Percentiles rank a stretch among this genome's conserved stretches.
Conservation (phyloP, 495 filamentous ascomycete genomes). For the Penicillium herquei region DNA sequence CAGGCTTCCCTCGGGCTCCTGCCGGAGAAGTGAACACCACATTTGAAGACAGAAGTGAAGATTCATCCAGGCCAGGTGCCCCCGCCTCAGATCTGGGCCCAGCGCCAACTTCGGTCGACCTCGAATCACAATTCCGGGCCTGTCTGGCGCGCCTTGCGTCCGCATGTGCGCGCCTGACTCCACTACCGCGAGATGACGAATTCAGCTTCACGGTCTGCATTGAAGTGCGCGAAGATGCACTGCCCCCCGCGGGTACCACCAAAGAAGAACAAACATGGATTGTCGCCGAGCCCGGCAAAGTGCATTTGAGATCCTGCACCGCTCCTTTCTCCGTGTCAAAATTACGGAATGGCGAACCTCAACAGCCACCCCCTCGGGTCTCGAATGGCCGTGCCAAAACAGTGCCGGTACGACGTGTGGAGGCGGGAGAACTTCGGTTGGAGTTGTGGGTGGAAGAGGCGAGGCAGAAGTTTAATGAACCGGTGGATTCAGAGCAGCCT, state of each 20-base stretch:
- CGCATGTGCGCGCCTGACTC: constrained; percentile 57
- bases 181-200: constrained; percentile 62
- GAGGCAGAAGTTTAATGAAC: constrained; percentile 53
- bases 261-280: constrained; percentile 53
- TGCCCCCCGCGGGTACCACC: constrained; percentile 70
- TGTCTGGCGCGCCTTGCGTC: constrained; percentile 50
- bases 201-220: constrained; percentile 87
- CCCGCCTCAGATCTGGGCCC: constrained; percentile 33
- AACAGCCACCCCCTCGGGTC: constrained; percentile 37
- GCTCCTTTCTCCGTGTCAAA: constrained; percentile 48
- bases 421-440: constrained; percentile 52
- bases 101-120: constrained; percentile 49
- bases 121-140: constrained; percentile 72
- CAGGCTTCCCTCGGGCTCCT: constrained; percentile 66
- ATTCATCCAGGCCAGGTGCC: constrained; percentile 40
- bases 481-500: constrained; percentile 43
- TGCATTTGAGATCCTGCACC: constrained; percentile 45
- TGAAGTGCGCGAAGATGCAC: constrained; percentile 72
- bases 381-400: constrained; percentile 50
- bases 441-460: constrained; percentile 59
- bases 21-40: constrained; percentile 48
- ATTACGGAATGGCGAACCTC: constrained; percentile 35
- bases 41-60: constrained; percentile 51
- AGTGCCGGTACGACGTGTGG: constrained; percentile 52
- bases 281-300: constrained; percentile 51